Percentiles rank a stretch among this genome's conserved stretches.
Evolutionary conservation across 169 alveolate genomes (phyloP).

Genomic region (Babesia bovis): DNA sequence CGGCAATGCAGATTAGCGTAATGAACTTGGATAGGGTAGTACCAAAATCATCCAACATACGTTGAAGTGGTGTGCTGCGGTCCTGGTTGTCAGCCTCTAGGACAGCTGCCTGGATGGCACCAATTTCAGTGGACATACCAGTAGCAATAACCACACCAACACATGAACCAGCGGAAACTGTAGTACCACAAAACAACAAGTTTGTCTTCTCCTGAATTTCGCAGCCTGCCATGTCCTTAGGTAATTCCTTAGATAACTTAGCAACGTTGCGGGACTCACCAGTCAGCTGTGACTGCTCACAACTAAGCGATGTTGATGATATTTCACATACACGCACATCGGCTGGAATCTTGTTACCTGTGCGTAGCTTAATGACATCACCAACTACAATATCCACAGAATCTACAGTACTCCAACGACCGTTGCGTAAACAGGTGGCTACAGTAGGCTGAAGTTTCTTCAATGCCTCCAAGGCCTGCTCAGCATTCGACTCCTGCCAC

Average conservation of each 20-base stretch:
- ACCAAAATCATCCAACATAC: constrained; percentile 95
- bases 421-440: constrained; percentile 90
- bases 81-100: constrained; percentile 92
- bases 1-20: constrained; percentile 88
- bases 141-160: constrained; percentile 92
- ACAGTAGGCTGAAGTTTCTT: constrained; percentile 92
- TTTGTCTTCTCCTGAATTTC: constrained; percentile 85
- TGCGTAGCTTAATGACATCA: constrained; percentile 92
- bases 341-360: constrained; percentile 98
- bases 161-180: constrained; percentile 91
- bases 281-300: constrained; percentile 94
- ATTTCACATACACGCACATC: constrained; percentile 92
- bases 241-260: constrained; percentile 77
- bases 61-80: constrained; percentile 93
- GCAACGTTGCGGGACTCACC: constrained; percentile 94
- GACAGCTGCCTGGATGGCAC: constrained; percentile 94
- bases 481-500: constrained; percentile 98
- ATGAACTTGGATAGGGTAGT: constrained; percentile 89
- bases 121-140: constrained; percentile 99
- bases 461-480: constrained; percentile 94
- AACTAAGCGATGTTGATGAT: constrained; percentile 90
- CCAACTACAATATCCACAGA: constrained; percentile 95
- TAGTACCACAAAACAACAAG: constrained; percentile 92
- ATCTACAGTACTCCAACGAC: constrained; percentile 89
- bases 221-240: constrained; percentile 61